phyloP scores from a whole-genome alignment of 1,139 yeast species.

The Scheffersomyces stambukii region DNA sequence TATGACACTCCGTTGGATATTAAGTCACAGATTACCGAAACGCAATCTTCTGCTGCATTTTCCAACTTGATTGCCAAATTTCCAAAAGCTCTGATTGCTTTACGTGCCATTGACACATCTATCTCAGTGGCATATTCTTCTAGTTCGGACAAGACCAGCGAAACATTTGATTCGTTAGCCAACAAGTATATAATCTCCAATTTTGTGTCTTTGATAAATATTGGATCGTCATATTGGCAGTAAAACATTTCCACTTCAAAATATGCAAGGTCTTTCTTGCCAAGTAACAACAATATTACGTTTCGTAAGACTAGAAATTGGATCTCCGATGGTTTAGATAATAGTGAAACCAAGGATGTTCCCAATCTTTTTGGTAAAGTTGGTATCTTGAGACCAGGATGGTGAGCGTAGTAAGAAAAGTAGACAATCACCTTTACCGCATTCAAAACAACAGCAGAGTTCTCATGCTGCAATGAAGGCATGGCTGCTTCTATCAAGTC shows the following conservation, averaged over 20 bases:
- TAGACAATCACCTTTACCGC: conserved; percentile 71
- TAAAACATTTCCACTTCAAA: conserved; percentile 77
- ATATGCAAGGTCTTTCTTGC: conserved; percentile 57
- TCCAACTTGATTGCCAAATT: conserved; percentile 74
- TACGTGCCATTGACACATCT: conserved; percentile 79
- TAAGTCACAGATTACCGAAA: conserved; percentile 56
- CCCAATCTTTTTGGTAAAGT: conserved; percentile 60
- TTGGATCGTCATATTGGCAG: conserved; percentile 80
- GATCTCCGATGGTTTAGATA: conserved; percentile 77
- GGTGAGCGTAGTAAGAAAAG: conserved; percentile 60
- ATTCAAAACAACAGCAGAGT: conserved; percentile 77
- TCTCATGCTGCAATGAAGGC: conserved; percentile 77
- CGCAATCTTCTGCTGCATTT: conserved; percentile 58
- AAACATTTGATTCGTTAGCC: conserved; percentile 63
- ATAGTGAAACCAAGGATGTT: conserved; percentile 63
- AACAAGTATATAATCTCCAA: conserved; percentile 78
- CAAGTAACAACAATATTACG: conserved; percentile 68
- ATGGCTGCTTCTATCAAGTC: conserved; percentile 62
- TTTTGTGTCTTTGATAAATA: conserved; percentile 86
- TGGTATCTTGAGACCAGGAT: conserved; percentile 44
- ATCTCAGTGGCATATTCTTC: conserved; percentile 86
- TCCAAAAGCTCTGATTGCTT: conserved; percentile 87
- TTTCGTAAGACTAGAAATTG: conserved; percentile 82
- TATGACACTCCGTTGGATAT: conserved; percentile 66
- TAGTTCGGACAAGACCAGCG: conserved; percentile 64